Evolutionary conservation across 805 yeast genomes (phyloP), one percentile per base, ranked within the genome.

Genomic region (Kazachstania kunashirensis): DNA sequence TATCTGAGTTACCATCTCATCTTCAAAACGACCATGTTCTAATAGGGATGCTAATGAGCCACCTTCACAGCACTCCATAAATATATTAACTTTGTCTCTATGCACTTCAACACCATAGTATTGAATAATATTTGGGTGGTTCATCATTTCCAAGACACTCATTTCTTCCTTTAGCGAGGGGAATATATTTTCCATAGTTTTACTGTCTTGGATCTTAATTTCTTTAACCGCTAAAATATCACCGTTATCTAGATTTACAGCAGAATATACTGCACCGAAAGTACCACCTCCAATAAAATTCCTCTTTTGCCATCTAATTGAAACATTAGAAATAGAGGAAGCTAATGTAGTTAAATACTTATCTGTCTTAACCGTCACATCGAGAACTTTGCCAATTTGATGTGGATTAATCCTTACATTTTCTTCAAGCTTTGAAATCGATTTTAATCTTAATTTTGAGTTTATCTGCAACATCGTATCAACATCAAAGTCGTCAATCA

Each of bases 91-190:
- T 44, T 84, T 76, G 59, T 92, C 98, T 37, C 96, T 72, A 59
- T 92, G 98, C 5, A 92, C 96, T 58, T 92, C 98, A 26, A 94
- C 96, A 36, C 98, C 98, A 53, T 76, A 89, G 56, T 89, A 92
- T 55, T 88, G 96, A 6, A 92, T 96, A 49, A 92, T 82, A 54
- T 92, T 92, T 7, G 97, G 98, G 61, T 92, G 98, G 43, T 88
- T 82, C 43, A 92, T 67, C 81, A 88, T 84, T 62, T 92, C 97
- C 49, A 92, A 63, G 2, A 89, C 96, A 0, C 94, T 81, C 97
- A 92, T 92, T 55, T 92, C 98, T 47, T 88, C 96, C 55, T 84
- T 85, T 45, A 92, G 84, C 2, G 85, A 75, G 25, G 94, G 94
- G 34, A 88, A 85, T 41, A 88, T 75, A 37, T 79, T 80, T 49